A percentile compares a stretch with the other conserved stretches of the same genome.
These are phyloP conservation scores for Hyparrhenia diplandra DNA, from an alignment of 176 grass and related monocot genomes.

Conservation along the genomic window DNA sequence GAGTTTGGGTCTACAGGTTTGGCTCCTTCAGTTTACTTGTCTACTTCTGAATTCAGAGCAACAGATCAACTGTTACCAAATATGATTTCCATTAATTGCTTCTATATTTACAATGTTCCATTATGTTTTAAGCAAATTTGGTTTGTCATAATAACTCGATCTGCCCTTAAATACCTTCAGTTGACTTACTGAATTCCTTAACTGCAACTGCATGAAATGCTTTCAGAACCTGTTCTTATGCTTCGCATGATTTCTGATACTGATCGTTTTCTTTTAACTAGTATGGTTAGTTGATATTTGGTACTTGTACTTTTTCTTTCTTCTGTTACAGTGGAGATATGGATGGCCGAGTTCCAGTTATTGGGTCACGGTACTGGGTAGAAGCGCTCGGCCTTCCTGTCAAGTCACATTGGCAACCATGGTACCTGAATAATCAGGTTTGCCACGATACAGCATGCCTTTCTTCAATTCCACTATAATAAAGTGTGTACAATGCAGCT, in stretches of 20 bases:
- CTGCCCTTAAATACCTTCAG: neutral
- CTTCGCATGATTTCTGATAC: too few relatives aligned
- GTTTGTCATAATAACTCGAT: too few relatives aligned
- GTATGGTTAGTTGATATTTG: neutral
- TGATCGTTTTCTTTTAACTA: neutral
- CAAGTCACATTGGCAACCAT: conserved; percentile 63
- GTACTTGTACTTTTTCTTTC: too few relatives aligned
- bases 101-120: neutral
- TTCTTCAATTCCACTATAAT: neutral
- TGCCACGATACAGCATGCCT: neutral
- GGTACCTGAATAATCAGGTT: conserved; percentile 78
- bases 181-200: neutral
- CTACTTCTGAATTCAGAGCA: neutral
- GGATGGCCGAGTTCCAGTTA: conserved; percentile 77
- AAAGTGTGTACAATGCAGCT: neutral
- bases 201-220: too few relatives aligned
- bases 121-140: too few relatives aligned
- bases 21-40: neutral
- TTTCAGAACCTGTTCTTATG: too few relatives aligned
- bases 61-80: neutral
- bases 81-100: too few relatives aligned
- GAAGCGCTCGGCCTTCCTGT: conserved; percentile 67
- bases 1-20: conserved; percentile 90
- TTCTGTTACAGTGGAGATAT: conserved; percentile 53
- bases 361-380: conserved; percentile 64